Conservation (phyloP, 1,284 basidiomycete species). For the Wolfiporia cocos region DNA sequence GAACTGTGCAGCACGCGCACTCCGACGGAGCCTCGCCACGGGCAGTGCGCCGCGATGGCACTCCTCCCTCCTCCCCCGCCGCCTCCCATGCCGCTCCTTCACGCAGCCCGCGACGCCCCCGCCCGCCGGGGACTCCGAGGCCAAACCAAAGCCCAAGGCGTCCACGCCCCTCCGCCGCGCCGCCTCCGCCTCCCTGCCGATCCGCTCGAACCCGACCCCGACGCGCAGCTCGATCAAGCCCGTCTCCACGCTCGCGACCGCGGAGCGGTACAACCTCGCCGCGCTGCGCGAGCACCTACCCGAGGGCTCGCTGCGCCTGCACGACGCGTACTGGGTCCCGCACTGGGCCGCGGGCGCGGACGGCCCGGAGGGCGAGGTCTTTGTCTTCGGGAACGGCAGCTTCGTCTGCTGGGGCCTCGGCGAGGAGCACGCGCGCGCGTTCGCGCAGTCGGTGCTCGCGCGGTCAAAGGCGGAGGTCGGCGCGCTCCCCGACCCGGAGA, state of each 20-base stretch:
- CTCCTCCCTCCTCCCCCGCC: no score
- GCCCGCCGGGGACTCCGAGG: constrained; percentile 7
- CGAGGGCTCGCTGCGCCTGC: constrained; percentile 45
- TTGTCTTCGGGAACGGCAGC: constrained; percentile 80
- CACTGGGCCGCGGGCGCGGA: constrained; percentile 47
- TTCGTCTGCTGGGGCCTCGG: constrained; percentile 86
- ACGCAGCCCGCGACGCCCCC: constrained; percentile 5
- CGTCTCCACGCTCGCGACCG: constrained; percentile 71
- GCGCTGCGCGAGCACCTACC: constrained; percentile 51
- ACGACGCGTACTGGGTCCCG: constrained; percentile 78
- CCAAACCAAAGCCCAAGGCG: constrained; percentile 64
- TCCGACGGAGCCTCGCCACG: no score
- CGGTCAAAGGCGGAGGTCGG: constrained; percentile 54
- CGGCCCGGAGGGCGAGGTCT: constrained; percentile 76
- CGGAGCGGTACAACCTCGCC: constrained; percentile 64
- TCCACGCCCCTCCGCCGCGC: constrained; percentile 66
- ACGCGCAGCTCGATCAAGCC: constrained; percentile 70
- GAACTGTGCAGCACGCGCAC: no score
- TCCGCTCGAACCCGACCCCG: constrained; percentile 74
- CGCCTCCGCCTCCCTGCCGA: constrained; percentile 69
- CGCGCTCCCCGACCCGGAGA: constrained; percentile 66
- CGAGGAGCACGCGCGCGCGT: constrained; percentile 71
- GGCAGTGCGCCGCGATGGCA: no score
- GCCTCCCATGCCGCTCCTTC: constrained; percentile 8
- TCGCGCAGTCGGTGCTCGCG: constrained; percentile 59